Conservation (phyloP, 495 filamentous ascomycete species). For the Neohortaea acidophila region DNA sequence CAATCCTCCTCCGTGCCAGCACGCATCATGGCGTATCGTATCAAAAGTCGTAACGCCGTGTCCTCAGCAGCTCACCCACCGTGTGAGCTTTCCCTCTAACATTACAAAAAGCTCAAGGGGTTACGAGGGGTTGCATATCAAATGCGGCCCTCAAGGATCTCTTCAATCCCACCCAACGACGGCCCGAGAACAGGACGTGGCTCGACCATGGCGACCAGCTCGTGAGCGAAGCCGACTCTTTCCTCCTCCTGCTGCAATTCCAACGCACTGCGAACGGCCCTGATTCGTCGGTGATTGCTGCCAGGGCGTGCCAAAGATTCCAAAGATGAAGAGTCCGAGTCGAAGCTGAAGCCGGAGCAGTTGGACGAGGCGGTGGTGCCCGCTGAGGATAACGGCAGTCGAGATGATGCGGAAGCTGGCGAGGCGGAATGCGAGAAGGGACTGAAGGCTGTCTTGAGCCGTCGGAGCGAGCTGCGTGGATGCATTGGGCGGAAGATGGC, state of each 20-base stretch:
- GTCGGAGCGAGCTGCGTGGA: slow-evolving; percentile 21
- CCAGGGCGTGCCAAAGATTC: slow-evolving; percentile 6
- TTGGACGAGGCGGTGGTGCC: slow-evolving; percentile 10
- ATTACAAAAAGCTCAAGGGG: too few relatives aligned
- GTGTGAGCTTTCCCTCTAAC: too few relatives aligned
- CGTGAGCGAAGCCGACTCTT: slow-evolving; percentile 17
- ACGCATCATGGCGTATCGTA: too few relatives aligned
- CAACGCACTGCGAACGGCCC: slow-evolving; percentile 21
- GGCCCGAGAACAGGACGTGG: slow-evolving; percentile 19
- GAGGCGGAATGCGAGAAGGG: slow-evolving; percentile 9
- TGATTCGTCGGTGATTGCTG: slow-evolving; percentile 15
- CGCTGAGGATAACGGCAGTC: slow-evolving; percentile 10
- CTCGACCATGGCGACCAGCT: slow-evolving; percentile 24
- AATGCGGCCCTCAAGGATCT: slow-evolving; percentile 24
- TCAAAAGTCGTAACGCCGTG: too few relatives aligned
- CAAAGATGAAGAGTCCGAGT: slow-evolving; percentile 9
- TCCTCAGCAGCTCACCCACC: too few relatives aligned
- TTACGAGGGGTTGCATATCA: too few relatives aligned
- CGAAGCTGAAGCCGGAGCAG: slow-evolving; percentile 16
- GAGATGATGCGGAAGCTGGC: slow-evolving; percentile 8
- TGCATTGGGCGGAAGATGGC: slow-evolving; percentile 15
- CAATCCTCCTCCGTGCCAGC: too few relatives aligned
- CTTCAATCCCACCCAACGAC: slow-evolving; percentile 23
- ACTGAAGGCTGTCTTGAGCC: slow-evolving; percentile 23
- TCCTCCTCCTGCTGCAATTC: slow-evolving; percentile 28